These are phyloP conservation scores for Narthecium ossifragum DNA, from an alignment of 106 monocot genomes.

Conservation along the genomic window DNA sequence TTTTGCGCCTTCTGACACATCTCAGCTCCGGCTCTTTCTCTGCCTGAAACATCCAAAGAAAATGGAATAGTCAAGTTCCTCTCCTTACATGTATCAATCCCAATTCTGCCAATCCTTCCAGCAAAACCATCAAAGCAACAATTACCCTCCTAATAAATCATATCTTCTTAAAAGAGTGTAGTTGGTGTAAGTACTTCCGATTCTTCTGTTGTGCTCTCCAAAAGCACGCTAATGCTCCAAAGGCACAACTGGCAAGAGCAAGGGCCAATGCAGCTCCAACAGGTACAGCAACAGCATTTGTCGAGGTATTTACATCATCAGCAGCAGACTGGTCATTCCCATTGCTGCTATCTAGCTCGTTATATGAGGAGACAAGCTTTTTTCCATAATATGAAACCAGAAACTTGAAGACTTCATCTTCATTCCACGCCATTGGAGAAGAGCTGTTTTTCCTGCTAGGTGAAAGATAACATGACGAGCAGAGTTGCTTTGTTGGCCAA, in stretches of 20 bases:
- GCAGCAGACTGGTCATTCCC: conserved; percentile 11
- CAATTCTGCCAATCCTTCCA: no score
- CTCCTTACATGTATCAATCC: no score
- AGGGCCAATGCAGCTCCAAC: conserved; percentile 85
- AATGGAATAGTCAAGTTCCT: no score
- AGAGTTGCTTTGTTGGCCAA: conserved; percentile 83
- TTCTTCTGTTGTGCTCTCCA: conserved; percentile 98
- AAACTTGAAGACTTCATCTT: conserved; percentile 79
- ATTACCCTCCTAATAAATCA: conserved; percentile 65
- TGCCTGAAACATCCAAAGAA: no score
- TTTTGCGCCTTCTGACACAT: no score
- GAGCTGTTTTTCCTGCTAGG: conserved; percentile 16
- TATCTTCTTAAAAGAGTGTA: conserved; percentile 96
- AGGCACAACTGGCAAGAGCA: conserved; percentile 84
- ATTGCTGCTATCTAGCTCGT: conserved; percentile 13
- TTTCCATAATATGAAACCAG: conserved; percentile 65
- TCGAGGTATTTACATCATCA: conserved; percentile 29
- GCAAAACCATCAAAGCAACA: not conserved
- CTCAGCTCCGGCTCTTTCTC: no score
- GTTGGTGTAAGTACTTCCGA: conserved; percentile 96
- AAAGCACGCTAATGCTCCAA: conserved; percentile 89
- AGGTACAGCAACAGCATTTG: conserved; percentile 70
- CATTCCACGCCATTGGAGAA: conserved; percentile 43
- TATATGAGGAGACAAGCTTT: conserved; percentile 44
- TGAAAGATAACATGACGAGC: conserved; percentile 55